Evolutionary conservation across 1,284 basidiomycete species (phyloP).

Genomic region (Schizophyllum commune): DNA sequence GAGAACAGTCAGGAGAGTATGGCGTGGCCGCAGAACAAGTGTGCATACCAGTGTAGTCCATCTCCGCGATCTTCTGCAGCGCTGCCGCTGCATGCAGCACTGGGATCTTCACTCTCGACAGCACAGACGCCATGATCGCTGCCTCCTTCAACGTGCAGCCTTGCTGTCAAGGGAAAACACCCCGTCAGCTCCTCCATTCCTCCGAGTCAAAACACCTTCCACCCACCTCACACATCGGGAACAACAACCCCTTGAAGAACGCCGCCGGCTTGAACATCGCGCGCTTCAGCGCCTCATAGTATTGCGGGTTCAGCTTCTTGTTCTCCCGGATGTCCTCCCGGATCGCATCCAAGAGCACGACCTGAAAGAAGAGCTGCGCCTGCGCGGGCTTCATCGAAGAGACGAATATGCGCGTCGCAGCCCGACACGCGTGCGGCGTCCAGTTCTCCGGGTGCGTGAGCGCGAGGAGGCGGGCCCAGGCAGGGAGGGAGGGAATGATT

Average conservation of each 20-base stretch:
- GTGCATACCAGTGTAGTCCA: constrained; percentile 87
- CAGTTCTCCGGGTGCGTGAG: constrained; percentile 90
- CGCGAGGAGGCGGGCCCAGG: constrained; percentile 95
- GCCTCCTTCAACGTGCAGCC: constrained; percentile 94
- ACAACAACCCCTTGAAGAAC: constrained; percentile 98
- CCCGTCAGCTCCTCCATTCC: constrained; percentile 1
- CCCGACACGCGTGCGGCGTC: constrained; percentile 93
- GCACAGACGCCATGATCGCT: constrained; percentile 88
- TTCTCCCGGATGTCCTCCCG: constrained; percentile 84
- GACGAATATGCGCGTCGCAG: constrained; percentile 93
- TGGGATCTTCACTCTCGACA: constrained; percentile 90
- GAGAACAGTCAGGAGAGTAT: no score
- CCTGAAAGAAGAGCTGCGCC: constrained; percentile 90
- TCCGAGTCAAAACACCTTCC: neutral
- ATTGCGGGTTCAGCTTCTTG: constrained; percentile 89
- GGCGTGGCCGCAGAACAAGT: neutral
- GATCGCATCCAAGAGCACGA: constrained; percentile 88
- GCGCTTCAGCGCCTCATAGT: constrained; percentile 90
- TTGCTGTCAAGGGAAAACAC: constrained; percentile 28
- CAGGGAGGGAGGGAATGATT: constrained; percentile 91
- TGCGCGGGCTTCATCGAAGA: constrained; percentile 96
- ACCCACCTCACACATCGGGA: constrained; percentile 88
- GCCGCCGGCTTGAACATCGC: constrained; percentile 95
- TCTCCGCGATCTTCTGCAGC: constrained; percentile 85
- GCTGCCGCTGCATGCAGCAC: constrained; percentile 96